Conservation (phyloP, 345 rosid genomes). For the Salix koriyanagi region DNA sequence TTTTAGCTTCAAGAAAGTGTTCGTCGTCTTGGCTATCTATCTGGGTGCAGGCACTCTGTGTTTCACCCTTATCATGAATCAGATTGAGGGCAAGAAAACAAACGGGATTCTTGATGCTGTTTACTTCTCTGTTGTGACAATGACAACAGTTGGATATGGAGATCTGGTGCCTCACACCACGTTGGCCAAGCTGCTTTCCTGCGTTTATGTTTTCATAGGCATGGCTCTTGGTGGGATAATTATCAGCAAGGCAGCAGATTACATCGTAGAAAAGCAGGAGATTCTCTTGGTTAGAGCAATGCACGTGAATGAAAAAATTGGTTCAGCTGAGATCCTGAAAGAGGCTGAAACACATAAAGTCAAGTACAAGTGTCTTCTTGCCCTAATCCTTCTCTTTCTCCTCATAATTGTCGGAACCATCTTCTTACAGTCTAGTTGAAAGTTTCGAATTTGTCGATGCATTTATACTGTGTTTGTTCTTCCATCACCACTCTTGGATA, state of each 20-base stretch:
- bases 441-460: constrained; percentile 35
- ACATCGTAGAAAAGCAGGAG: constrained; percentile 48
- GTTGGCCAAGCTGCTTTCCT: constrained; percentile 39
- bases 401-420: constrained; percentile 32
- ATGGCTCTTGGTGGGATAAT: constrained; percentile 45
- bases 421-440: constrained; percentile 35
- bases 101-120: constrained; percentile 46
- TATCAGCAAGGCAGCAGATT: constrained; percentile 52
- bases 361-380: constrained; percentile 31
- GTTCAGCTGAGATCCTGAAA: constrained; percentile 27
- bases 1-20: constrained; percentile 24
- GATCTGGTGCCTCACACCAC: constrained; percentile 47
- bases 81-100: constrained; percentile 47
- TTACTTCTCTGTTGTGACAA: constrained; percentile 50
- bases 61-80: constrained; percentile 41
- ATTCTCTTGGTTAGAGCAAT: constrained; percentile 39
- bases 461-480: constrained; percentile 50
- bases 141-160: constrained; percentile 60
- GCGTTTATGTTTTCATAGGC: constrained; percentile 42
- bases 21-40: constrained; percentile 23
- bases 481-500: constrained; percentile 55
- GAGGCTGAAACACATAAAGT: constrained; percentile 35
- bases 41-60: constrained; percentile 40
- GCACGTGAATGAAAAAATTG: constrained; percentile 22
- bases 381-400: constrained; percentile 21